These are phyloP conservation scores for Taiozyma sp. DNA, from an alignment of 1,139 yeast genomes.

Conservation along the genomic window DNA sequence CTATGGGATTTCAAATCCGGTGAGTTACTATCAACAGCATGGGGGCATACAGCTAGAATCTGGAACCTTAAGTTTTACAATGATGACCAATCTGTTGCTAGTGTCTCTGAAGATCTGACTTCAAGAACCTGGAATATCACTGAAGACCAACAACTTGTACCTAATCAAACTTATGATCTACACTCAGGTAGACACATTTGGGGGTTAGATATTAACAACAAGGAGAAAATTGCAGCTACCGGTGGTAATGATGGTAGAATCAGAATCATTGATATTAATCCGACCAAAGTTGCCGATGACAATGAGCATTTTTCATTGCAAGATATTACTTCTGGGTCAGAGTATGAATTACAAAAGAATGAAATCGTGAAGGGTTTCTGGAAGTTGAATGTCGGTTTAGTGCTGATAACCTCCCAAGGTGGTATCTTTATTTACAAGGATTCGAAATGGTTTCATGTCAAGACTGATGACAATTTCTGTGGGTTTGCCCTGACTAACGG, in stretches of 20 bases:
- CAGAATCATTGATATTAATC: conserved; percentile 49
- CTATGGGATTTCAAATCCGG: conserved; percentile 63
- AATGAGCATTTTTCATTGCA: conserved; percentile 28
- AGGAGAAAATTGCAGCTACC: conserved; percentile 49
- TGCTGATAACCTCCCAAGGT: conserved; percentile 63
- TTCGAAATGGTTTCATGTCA: conserved; percentile 29
- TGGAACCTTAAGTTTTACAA: conserved; percentile 71
- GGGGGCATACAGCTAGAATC: conserved; percentile 96
- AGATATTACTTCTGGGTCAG: conserved; percentile 28
- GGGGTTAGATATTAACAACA: conserved; percentile 62
- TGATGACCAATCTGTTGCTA: conserved; percentile 36
- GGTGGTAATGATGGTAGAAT: conserved; percentile 92
- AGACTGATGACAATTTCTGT: conserved; percentile 31
- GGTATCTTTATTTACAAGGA: conserved; percentile 36
- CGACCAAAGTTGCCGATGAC: conserved; percentile 23
- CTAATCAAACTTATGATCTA: conserved; percentile 47
- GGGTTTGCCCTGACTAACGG: conserved; percentile 50
- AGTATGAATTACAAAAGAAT: conserved; percentile 31
- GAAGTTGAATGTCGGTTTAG: conserved; percentile 39
- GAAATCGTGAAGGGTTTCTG: conserved; percentile 63
- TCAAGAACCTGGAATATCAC: conserved; percentile 66
- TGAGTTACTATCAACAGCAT: conserved; percentile 63
- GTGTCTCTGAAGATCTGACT: conserved; percentile 88
- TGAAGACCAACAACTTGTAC: conserved; percentile 32
- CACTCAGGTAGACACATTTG: conserved; percentile 87